Evolutionary conservation across 106 monocot genomes (phyloP), one percentile per base, ranked within the genome.

Genomic region (Dioscorea alata): DNA sequence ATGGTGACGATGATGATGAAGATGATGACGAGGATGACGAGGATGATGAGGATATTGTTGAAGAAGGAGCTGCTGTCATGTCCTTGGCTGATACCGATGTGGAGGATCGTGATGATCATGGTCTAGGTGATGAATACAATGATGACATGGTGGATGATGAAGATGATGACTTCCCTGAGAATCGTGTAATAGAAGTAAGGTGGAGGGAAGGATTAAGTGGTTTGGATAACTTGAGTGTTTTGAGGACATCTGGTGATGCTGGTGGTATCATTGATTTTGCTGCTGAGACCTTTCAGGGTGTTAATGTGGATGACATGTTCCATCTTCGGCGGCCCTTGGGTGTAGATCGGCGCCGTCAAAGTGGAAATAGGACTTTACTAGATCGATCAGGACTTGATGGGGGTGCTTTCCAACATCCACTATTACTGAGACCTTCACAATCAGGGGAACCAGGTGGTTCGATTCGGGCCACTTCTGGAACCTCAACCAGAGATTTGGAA

Each of bases 121-220:
- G 71, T 49, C 67, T 87, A 18, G 78, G 52, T 67, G 90, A 90
- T 73, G 83, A 79, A 18, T 86, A 84, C 65, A 84, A 81, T 73
- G 81, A 86, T 81, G 78, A 90, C 35, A 76, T 86, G 76, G 70
- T 81, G 22, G 86, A 86, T 71, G 90, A 84, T 18, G 84, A 90
- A 48, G 81, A 86, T 65, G 81, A 86, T 65, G 76, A 77, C 53
- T 76, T 83, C 28, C 74, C 70, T 60, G 83, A 75, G 21, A 83
- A 90, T 48, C 80, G 71, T 70, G 80, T 90, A 73, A 90, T 90
- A 64, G 86, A 83, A 79, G 90, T 90, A 65, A 78, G 86, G 68
- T 86, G 86, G 90, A 80, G 83, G 60, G 90, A 79, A 53, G 78
- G 86, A 2, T 84, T 82, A 61, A 53, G 66, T 71, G 78, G 76